Evolutionary conservation across 2,329 filamentous ascomycete genomes (phyloP).

Genomic region (Colletotrichum tabaci): DNA sequence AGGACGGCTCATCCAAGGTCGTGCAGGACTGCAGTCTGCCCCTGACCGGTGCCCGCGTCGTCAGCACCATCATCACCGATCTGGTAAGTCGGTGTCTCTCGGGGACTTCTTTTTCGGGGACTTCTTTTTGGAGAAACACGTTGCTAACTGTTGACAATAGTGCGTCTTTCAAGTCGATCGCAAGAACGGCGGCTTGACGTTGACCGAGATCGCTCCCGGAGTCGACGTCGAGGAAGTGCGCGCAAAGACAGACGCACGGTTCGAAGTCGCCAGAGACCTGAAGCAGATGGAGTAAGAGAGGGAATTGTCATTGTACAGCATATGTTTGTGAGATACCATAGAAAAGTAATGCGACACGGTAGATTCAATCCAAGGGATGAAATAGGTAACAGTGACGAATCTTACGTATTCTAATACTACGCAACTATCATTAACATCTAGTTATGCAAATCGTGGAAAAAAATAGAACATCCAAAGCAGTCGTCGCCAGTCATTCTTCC

Average conservation of each 20-base stretch:
- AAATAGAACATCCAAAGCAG: not conserved
- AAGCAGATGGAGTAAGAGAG: slow-evolving; percentile 58
- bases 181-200: slow-evolving; percentile 71
- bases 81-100: slow-evolving; percentile 65
- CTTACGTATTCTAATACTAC: not conserved
- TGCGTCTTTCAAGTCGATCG: slow-evolving; percentile 81
- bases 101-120: not conserved
- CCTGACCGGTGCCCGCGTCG: slow-evolving; percentile 76
- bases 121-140: rapidly evolving
- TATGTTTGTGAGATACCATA: slow-evolving; percentile 27
- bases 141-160: slow-evolving; percentile 50
- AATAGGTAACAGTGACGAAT: not conserved
- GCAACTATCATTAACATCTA: slow-evolving; percentile 24
- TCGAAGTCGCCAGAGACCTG: slow-evolving; percentile 72
- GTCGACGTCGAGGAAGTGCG: slow-evolving; percentile 78
- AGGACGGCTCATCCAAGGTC: slow-evolving; percentile 78
- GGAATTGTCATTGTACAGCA: not conserved
- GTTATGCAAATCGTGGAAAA: slow-evolving; percentile 3
- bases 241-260: slow-evolving; percentile 79
- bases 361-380: not conserved
- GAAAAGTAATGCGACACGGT: slow-evolving; percentile 4
- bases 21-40: slow-evolving; percentile 75
- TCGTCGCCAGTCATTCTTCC: slow-evolving; percentile 14
- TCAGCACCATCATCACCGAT: slow-evolving; percentile 82
- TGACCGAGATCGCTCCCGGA: slow-evolving; percentile 80